Evolutionary conservation across 768 basidiomycete species (phyloP).

Genomic region (Coprinopsis strossmayeri): DNA sequence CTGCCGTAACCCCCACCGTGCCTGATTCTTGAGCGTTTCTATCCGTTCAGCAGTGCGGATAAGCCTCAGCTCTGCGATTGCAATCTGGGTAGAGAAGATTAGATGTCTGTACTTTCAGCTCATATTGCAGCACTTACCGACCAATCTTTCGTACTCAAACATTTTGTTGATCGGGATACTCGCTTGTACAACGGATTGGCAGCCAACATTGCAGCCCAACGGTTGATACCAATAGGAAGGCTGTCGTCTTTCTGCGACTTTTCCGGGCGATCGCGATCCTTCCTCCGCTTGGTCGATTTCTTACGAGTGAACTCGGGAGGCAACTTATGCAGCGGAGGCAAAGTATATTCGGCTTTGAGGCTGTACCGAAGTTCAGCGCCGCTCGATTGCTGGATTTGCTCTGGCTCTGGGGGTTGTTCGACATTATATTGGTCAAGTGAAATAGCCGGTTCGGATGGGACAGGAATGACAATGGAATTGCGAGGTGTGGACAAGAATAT

Average conservation of each 20-base stretch:
- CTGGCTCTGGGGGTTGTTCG: conserved; percentile 11
- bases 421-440: conserved; percentile 11
- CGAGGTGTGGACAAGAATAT: conserved; percentile 5
- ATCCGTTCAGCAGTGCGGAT: conserved; percentile 79
- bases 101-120: too few relatives aligned
- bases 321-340: conserved; percentile 49
- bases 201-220: conserved; percentile 68
- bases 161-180: conserved; percentile 67
- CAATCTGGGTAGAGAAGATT: conserved; percentile 58
- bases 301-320: conserved; percentile 47
- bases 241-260: conserved; percentile 55
- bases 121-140: conserved; percentile 62
- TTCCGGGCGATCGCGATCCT: conserved; percentile 43
- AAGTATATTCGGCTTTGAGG: conserved; percentile 42
- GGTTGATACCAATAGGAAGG: conserved; percentile 55
- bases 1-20: conserved; percentile 89
- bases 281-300: conserved; percentile 29
- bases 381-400: too few relatives aligned
- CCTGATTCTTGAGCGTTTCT: conserved; percentile 72
- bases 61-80: conserved; percentile 71
- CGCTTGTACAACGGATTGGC: conserved; percentile 74
- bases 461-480: conserved; percentile 24
- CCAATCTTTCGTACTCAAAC: conserved; percentile 78
- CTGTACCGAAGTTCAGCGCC: conserved; percentile 22
- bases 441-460: conserved; percentile 18